phyloP scores from a whole-genome alignment of 257 asterid species.

The Mentha longifolia region DNA sequence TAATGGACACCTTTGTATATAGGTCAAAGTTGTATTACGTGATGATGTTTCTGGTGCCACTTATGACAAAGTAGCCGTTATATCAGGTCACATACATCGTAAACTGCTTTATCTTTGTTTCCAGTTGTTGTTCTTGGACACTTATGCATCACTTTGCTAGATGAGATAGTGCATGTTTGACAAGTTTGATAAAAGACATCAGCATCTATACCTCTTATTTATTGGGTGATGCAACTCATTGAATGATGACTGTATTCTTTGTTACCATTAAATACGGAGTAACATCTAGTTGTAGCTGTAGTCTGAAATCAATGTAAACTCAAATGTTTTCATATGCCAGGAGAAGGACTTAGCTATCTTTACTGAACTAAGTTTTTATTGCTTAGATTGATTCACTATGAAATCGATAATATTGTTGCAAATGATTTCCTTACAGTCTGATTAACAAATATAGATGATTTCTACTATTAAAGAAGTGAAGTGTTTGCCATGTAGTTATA shows the following conservation, averaged over 20 bases:
- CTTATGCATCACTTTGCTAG: slow-evolving; percentile 1
- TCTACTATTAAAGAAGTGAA: background rate
- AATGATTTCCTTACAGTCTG: slow-evolving; percentile 11
- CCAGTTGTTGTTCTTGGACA: slow-evolving; percentile 10
- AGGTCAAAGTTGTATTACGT: slow-evolving; percentile 94
- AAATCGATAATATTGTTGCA: background rate
- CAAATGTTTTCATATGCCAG: background rate
- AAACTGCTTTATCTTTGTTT: slow-evolving; percentile 22
- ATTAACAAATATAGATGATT: background rate
- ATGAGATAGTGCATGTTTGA: slow-evolving; percentile 24
- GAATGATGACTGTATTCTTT: slow-evolving; percentile 11
- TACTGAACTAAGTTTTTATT: background rate
- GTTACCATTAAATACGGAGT: no score
- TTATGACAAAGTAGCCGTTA: slow-evolving; percentile 84
- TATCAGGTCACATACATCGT: slow-evolving; percentile 67
- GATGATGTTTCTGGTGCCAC: slow-evolving; percentile 82
- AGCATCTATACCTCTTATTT: background rate
- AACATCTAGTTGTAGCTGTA: background rate
- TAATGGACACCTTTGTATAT: slow-evolving; percentile 27
- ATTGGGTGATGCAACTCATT: slow-evolving; percentile 11
- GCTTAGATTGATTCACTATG: background rate
- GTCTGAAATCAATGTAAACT: slow-evolving; percentile 9
- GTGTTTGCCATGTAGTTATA: slow-evolving; percentile 8
- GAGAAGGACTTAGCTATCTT: slow-evolving; percentile 3
- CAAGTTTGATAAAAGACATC: background rate